Evolutionary conservation across 345 rosid species (phyloP).

Genomic region (Lagerstroemia speciosa): DNA sequence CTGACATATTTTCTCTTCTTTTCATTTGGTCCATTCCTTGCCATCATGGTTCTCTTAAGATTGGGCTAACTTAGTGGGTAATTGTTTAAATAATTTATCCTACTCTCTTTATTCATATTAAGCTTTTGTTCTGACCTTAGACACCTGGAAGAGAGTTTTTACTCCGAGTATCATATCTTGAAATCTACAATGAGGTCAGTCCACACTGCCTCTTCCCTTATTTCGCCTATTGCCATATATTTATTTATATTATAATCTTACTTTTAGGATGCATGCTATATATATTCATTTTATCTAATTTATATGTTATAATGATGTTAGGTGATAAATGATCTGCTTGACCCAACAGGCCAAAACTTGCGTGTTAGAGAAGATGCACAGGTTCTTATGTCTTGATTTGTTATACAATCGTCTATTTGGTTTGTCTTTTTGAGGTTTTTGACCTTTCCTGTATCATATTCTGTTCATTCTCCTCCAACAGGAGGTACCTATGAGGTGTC

Average conservation of each 20-base stretch:
- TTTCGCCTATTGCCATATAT: neutral
- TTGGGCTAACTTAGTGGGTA: neutral
- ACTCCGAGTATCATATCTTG: constrained; percentile 97
- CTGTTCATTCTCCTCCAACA: neutral
- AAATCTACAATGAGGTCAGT: constrained; percentile 96
- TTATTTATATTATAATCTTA: neutral
- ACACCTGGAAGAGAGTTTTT: constrained; percentile 98
- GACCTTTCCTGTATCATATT: neutral
- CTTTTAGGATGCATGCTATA: neutral
- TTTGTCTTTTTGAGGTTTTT: constrained; percentile 6
- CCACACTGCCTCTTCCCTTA: neutral
- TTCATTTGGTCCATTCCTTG: neutral
- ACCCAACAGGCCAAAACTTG: constrained; percentile 99
- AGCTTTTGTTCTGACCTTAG: constrained; percentile 29
- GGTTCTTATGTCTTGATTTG: constrained; percentile 30
- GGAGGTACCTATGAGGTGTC: no score
- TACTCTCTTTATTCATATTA: neutral
- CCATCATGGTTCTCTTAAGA: neutral
- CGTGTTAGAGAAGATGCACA: constrained; percentile 99
- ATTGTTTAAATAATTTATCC: neutral
- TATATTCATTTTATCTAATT: constrained; percentile 2
- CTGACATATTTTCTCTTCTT: no score
- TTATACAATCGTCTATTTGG: neutral
- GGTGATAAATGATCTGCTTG: constrained; percentile 99
- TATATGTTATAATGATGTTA: constrained; percentile 30